Conservation (phyloP, 2,329 filamentous ascomycete genomes). For the Penicillium corylophilum region DNA sequence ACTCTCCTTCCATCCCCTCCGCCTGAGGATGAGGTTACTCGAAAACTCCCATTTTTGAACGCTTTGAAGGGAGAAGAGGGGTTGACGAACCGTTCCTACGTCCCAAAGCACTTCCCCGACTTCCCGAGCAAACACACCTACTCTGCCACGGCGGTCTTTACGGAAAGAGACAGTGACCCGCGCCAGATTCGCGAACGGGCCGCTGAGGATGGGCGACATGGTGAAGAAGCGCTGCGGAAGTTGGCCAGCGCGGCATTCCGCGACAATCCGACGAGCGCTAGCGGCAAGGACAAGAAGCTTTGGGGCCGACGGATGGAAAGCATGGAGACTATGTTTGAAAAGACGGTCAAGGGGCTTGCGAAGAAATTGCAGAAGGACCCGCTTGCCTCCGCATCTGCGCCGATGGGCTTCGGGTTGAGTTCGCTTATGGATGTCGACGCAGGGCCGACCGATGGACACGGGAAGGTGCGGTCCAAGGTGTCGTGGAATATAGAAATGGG, state of each 20-base stretch:
- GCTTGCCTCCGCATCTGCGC: slow-evolving; percentile 20
- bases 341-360: slow-evolving; percentile 53
- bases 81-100: slow-evolving; percentile 51
- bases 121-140: slow-evolving; percentile 66
- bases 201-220: slow-evolving; percentile 64
- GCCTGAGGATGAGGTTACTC: slow-evolving; percentile 38
- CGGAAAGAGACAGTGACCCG: slow-evolving; percentile 59
- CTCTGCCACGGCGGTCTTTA: slow-evolving; percentile 59
- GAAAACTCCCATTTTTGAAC: slow-evolving; percentile 49
- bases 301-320: slow-evolving; percentile 40
- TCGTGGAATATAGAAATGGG: slow-evolving; percentile 43
- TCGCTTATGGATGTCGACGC: slow-evolving; percentile 34
- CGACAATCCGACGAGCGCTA: slow-evolving; percentile 41
- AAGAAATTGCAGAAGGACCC: slow-evolving; percentile 39
- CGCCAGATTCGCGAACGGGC: slow-evolving; percentile 61
- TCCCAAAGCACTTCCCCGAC: slow-evolving; percentile 60
- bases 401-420: slow-evolving; percentile 14
- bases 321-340: slow-evolving; percentile 56
- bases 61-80: slow-evolving; percentile 50
- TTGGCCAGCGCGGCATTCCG: slow-evolving; percentile 53
- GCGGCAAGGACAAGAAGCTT: slow-evolving; percentile 41
- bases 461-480: slow-evolving; percentile 26
- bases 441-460: slow-evolving; percentile 26
- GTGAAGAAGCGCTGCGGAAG: slow-evolving; percentile 64
- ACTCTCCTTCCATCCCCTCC: slow-evolving; percentile 41